Evolutionary conservation across 2,329 filamentous ascomycete genomes (phyloP).

Genomic region (Penicillium polonicum): DNA sequence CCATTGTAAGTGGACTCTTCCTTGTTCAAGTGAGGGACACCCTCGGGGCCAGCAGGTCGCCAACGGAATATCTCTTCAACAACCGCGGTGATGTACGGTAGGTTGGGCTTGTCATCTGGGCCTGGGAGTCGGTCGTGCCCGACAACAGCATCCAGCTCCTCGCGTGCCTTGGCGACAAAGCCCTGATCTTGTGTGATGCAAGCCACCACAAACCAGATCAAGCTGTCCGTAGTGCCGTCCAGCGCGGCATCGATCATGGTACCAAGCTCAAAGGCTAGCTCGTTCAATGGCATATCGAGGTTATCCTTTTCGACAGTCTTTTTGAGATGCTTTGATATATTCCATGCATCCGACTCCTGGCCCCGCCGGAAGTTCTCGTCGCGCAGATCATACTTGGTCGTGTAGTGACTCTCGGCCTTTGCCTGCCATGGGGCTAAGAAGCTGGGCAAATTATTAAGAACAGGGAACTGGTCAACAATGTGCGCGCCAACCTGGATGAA

Average conservation of each 20-base stretch:
- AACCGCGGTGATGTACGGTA: conserved; percentile 31
- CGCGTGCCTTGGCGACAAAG: conserved; percentile 12
- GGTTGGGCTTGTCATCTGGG: conserved; percentile 22
- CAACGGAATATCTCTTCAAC: conserved; percentile 33
- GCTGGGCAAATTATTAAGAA: conserved; percentile 46
- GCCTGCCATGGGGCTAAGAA: conserved; percentile 48
- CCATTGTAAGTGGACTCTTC: conserved; percentile 32
- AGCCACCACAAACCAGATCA: neutral
- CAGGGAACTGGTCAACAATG: conserved; percentile 47
- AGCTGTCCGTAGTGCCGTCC: neutral
- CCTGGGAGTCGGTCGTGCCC: conserved; percentile 31
- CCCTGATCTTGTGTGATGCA: neutral
- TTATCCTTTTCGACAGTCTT: neutral
- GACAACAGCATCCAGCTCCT: conserved; percentile 22
- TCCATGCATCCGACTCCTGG: neutral
- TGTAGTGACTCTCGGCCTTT: conserved; percentile 17
- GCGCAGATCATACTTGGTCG: neutral
- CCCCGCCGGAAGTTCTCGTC: neutral
- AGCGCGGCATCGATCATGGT: neutral
- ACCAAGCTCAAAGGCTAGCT: neutral
- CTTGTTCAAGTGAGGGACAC: conserved; percentile 27
- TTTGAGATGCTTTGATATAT: neutral
- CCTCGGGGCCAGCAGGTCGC: conserved; percentile 23
- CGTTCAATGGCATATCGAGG: neutral
- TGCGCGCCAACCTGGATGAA: neutral